Evolutionary conservation across 2,329 filamentous ascomycete species (phyloP).

Genomic region (Colletotrichum truncatum): DNA sequence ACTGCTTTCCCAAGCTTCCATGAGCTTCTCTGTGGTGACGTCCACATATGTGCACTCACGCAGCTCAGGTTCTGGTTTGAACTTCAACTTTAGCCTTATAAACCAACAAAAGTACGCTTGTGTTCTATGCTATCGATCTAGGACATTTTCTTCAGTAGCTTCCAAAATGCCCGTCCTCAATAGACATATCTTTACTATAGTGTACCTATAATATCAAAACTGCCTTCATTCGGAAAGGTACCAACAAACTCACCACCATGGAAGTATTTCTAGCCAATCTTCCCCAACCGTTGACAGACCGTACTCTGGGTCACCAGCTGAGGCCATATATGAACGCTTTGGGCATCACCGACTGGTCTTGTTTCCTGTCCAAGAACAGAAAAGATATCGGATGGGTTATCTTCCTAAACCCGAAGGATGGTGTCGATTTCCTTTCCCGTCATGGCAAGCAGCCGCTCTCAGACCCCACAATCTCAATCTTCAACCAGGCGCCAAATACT

Average conservation of each 20-base stretch:
- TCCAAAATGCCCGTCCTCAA: too few species aligned
- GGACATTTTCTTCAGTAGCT: too few species aligned
- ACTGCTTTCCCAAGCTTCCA: too few species aligned
- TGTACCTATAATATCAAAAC: too few species aligned
- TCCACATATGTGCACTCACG: too few species aligned
- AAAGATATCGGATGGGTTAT: conserved; percentile 48
- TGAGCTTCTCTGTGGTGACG: too few species aligned
- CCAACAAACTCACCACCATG: conserved; percentile 45
- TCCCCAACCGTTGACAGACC: conserved; percentile 49
- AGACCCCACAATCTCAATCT: neutral
- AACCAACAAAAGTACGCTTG: too few species aligned
- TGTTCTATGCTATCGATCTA: too few species aligned
- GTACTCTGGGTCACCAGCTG: conserved; percentile 48
- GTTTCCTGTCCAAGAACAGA: conserved; percentile 50
- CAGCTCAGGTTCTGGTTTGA: too few species aligned
- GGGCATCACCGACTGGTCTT: conserved; percentile 51
- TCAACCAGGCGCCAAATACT: neutral
- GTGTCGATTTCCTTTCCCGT: conserved; percentile 48
- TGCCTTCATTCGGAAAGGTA: too few species aligned
- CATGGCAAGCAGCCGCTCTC: conserved; percentile 41
- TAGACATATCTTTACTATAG: too few species aligned
- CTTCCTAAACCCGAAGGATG: conserved; percentile 52
- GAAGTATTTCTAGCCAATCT: conserved; percentile 56
- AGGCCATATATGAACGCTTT: conserved; percentile 49
- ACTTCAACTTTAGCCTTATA: too few species aligned